Evolutionary conservation across 2,329 filamentous ascomycete species (phyloP).

Genomic region (Calonectria pseudoreteaudii): DNA sequence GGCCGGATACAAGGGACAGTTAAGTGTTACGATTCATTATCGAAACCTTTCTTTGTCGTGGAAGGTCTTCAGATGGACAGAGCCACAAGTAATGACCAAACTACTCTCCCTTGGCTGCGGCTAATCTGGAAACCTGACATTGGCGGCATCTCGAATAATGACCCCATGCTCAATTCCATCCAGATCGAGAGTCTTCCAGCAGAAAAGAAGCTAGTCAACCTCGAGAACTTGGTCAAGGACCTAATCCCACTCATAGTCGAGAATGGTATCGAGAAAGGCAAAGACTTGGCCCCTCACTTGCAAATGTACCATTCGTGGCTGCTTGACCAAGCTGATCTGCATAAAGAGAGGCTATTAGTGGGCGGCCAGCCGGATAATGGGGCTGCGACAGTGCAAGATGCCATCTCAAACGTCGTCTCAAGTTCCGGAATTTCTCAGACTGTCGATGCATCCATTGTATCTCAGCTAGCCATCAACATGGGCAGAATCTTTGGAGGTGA

Average conservation of each 20-base stretch:
- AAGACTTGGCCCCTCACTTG: conserved; percentile 1
- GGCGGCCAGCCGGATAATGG: background rate
- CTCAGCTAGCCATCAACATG: conserved; percentile 39
- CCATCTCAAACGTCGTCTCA: conserved; percentile 27
- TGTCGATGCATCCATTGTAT: conserved; percentile 38
- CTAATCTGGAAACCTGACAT: conserved; percentile 38
- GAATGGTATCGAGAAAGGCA: conserved; percentile 14
- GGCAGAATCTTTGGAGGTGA: conserved; percentile 33
- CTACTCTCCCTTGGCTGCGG: conserved; percentile 37
- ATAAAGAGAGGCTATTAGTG: background rate
- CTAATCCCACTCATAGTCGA: conserved; percentile 35
- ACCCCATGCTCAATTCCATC: conserved; percentile 34
- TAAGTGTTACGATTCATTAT: conserved; percentile 32
- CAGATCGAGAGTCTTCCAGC: conserved; percentile 38
- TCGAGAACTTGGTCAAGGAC: conserved; percentile 38
- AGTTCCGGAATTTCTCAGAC: conserved; percentile 33
- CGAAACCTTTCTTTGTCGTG: conserved; percentile 36
- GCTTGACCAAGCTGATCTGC: background rate
- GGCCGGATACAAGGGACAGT: conserved; percentile 34
- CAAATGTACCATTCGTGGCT: background rate
- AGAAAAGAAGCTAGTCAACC: conserved; percentile 38
- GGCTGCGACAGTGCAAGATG: background rate
- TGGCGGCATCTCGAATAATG: conserved; percentile 36
- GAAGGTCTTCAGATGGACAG: conserved; percentile 40
- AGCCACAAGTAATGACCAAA: conserved; percentile 32